Evolutionary conservation across 2,329 filamentous ascomycete species (phyloP).

Genomic region (Verticillium isaacii): DNA sequence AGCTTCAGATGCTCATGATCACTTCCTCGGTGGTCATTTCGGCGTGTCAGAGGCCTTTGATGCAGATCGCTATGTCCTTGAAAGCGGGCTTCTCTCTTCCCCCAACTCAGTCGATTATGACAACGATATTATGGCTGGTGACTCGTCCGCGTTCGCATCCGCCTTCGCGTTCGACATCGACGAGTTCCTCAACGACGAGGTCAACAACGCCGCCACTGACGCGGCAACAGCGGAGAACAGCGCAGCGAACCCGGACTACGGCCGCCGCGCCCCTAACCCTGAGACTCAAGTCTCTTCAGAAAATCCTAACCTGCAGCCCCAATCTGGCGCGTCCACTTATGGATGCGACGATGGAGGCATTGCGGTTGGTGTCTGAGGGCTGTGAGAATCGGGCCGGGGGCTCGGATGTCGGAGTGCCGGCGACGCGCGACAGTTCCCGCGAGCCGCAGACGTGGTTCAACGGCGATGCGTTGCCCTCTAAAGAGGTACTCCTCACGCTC

Average conservation of each 20-base stretch:
- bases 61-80: conserved; percentile 71
- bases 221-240: conserved; percentile 38
- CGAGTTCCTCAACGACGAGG: conserved; percentile 52
- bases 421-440: conserved; percentile 29
- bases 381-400: conserved; percentile 39
- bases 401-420: conserved; percentile 24
- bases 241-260: conserved; percentile 47
- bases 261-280: conserved; percentile 51
- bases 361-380: conserved; percentile 66
- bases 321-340: conserved; percentile 66
- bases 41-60: conserved; percentile 62
- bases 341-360: conserved; percentile 70
- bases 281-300: conserved; percentile 57
- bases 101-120: conserved; percentile 62
- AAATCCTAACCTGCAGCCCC: conserved; percentile 69
- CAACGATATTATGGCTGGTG: conserved; percentile 62
- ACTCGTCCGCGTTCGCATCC: conserved; percentile 42
- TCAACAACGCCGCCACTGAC: conserved; percentile 39
- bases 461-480: conserved; percentile 36
- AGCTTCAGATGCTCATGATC: conserved; percentile 57
- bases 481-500: conserved; percentile 42
- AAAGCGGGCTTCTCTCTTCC: conserved; percentile 71
- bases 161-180: conserved; percentile 45
- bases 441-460: conserved; percentile 30
- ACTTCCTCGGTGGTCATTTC: conserved; percentile 68